Conservation (phyloP, 2,329 filamentous ascomycete species). For the Xylariomycetidae sp. region DNA sequence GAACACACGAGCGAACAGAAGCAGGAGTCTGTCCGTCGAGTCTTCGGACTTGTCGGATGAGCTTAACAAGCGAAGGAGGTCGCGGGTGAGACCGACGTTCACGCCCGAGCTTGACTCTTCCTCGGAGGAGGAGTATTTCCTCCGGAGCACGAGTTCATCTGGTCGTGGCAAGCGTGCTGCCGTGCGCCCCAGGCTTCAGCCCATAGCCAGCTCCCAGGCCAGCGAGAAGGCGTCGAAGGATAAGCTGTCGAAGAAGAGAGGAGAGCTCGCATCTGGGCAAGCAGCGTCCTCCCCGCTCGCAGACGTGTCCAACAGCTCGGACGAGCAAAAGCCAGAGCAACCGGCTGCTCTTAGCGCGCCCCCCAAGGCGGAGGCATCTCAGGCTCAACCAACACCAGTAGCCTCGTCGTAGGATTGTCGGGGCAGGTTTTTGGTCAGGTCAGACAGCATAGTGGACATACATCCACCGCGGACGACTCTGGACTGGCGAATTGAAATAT, state of each 20-base stretch:
- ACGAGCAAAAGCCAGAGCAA: conserved; percentile 1
- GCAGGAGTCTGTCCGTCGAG: conserved; percentile 15
- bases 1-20: conserved; percentile 5
- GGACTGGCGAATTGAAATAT: conserved; percentile 5
- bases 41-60: conserved; percentile 18
- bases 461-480: conserved; percentile 4
- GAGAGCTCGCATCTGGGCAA: conserved; percentile 2
- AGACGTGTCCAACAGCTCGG: conserved; percentile 9
- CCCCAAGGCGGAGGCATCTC: background rate
- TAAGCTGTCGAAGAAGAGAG: conserved; percentile 4
- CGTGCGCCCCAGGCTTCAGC: conserved; percentile 16
- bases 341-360: background rate
- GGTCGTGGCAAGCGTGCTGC: conserved; percentile 15
- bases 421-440: conserved; percentile 7
- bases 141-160: conserved; percentile 17
- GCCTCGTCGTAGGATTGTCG: conserved; percentile 11
- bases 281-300: conserved; percentile 12
- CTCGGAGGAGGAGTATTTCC: conserved; percentile 18
- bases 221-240: conserved; percentile 14
- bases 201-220: conserved; percentile 17
- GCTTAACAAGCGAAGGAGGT: conserved; percentile 9
- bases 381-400: conserved; percentile 5
- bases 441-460: conserved; percentile 9
- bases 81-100: conserved; percentile 5
- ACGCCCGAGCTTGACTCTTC: conserved; percentile 10